Conservation (phyloP, 2,329 filamentous ascomycete genomes). For the Cladorrhinum sp. region DNA sequence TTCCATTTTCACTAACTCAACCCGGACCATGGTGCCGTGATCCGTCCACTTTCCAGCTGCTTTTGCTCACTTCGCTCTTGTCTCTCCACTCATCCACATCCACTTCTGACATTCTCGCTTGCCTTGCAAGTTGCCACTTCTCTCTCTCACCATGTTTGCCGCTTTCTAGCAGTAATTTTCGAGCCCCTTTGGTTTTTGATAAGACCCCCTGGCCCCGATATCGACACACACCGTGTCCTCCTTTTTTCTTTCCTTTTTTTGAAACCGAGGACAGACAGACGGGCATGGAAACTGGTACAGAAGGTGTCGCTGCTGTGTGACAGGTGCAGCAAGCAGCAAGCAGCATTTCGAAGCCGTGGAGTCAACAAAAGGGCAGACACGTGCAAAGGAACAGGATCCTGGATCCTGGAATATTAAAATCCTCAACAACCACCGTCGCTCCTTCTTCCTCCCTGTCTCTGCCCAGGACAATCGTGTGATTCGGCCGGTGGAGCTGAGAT, state of each 20-base stretch:
- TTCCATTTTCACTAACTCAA: background rate
- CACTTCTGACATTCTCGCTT: background rate
- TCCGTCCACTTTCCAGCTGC: background rate
- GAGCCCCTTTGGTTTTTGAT: background rate
- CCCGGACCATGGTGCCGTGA: background rate
- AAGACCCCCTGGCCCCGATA: background rate
- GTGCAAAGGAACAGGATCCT: background rate
- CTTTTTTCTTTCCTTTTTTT: background rate
- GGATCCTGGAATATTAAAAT: background rate
- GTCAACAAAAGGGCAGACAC: background rate
- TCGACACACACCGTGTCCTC: background rate
- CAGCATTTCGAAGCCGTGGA: background rate
- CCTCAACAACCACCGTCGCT: background rate
- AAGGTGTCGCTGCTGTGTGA: background rate
- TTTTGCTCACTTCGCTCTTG: background rate
- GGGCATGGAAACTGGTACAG: background rate
- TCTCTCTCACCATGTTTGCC: background rate
- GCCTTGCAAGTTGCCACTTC: background rate
- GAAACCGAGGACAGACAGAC: background rate
- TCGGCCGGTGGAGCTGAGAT: background rate
- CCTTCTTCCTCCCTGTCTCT: background rate
- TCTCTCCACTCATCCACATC: background rate
- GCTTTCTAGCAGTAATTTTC: background rate
- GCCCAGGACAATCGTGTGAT: background rate
- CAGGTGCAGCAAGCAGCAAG: background rate